These are phyloP conservation scores for Pichia occidentalis DNA, from an alignment of 805 yeast genomes.

Conservation along the genomic window DNA sequence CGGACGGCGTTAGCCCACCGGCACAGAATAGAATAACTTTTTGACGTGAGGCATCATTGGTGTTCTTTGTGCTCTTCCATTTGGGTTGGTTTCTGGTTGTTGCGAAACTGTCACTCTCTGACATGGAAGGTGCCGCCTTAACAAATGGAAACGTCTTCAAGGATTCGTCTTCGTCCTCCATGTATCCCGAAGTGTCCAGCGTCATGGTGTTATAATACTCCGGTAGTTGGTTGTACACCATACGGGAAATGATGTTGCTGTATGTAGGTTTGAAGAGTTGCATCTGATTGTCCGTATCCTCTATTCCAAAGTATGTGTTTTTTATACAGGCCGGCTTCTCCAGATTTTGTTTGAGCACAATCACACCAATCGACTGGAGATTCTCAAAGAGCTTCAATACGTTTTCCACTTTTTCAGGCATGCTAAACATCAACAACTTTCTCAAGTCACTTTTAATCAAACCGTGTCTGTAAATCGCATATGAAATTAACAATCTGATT, in stretches of 20 bases:
- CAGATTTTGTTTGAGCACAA: slow-evolving; percentile 33
- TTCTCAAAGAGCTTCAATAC: slow-evolving; percentile 51
- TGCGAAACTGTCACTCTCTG: slow-evolving; percentile 7
- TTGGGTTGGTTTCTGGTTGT: slow-evolving; percentile 25
- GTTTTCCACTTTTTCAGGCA: slow-evolving; percentile 27
- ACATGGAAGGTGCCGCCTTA: slow-evolving; percentile 28
- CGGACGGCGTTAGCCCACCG: slow-evolving; percentile 87
- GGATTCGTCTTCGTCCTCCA: slow-evolving; percentile 29
- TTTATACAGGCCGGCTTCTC: slow-evolving; percentile 40
- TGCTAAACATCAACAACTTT: slow-evolving; percentile 56
- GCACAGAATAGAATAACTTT: slow-evolving; percentile 73
- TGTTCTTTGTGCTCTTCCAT: slow-evolving; percentile 26
- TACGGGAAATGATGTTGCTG: slow-evolving; percentile 22
- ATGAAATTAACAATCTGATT: slow-evolving; percentile 64
- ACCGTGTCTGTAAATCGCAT: slow-evolving; percentile 79
- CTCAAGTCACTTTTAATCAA: slow-evolving; percentile 63
- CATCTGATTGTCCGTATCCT: slow-evolving; percentile 21
- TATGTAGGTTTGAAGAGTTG: slow-evolving; percentile 24
- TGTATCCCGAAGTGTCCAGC: slow-evolving; percentile 10
- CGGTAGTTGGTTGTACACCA: slow-evolving; percentile 24
- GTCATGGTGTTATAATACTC: slow-evolving; percentile 21
- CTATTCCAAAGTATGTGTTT: slow-evolving; percentile 47
- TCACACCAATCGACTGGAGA: slow-evolving; percentile 38
- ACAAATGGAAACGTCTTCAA: slow-evolving; percentile 49
- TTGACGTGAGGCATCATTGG: slow-evolving; percentile 39